Percentiles rank a stretch among this genome's conserved stretches.
phyloP scores from a whole-genome alignment of 768 basidiomycete species.

The Tulasnella sp. region DNA sequence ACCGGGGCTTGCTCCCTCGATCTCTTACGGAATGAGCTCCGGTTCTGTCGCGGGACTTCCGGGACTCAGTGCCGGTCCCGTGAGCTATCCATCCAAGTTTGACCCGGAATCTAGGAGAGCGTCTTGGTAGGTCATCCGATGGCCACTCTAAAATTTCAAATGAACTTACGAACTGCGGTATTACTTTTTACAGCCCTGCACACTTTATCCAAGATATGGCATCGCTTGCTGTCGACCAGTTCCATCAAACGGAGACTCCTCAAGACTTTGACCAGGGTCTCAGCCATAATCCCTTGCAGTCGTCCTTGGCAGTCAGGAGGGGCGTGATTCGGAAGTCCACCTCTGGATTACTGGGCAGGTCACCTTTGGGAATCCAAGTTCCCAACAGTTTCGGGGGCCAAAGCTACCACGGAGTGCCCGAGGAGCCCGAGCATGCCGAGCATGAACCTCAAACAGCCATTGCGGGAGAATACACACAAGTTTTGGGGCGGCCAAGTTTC shows the following conservation, averaged over 20 bases:
- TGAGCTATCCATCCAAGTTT: constrained; percentile 20
- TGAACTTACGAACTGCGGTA: background rate
- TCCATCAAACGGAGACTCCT: background rate
- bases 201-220: constrained; percentile 22
- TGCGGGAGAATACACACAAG: background rate
- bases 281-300: background rate
- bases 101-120: constrained; percentile 25
- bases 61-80: constrained; percentile 16
- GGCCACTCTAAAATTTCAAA: background rate
- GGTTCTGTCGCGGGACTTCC: background rate
- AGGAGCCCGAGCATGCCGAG: background rate
- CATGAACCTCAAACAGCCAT: constrained; percentile 19
- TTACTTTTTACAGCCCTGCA: constrained; percentile 11
- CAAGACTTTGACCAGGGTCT: background rate
- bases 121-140: constrained; percentile 18
- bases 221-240: constrained; percentile 17
- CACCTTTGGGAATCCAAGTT: constrained; percentile 21
- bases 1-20: constrained; percentile 9
- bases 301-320: background rate
- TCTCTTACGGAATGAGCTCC: constrained; percentile 19
- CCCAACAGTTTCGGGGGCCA: background rate
- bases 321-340: constrained; percentile 4
- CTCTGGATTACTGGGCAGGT: constrained; percentile 5
- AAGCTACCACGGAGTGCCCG: background rate
- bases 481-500: background rate